A percentile compares a stretch with the other conserved stretches of the same genome.
These are phyloP conservation scores for Gossypium lobatum DNA, from an alignment of 441 rosid genomes.

Conservation along the genomic window DNA sequence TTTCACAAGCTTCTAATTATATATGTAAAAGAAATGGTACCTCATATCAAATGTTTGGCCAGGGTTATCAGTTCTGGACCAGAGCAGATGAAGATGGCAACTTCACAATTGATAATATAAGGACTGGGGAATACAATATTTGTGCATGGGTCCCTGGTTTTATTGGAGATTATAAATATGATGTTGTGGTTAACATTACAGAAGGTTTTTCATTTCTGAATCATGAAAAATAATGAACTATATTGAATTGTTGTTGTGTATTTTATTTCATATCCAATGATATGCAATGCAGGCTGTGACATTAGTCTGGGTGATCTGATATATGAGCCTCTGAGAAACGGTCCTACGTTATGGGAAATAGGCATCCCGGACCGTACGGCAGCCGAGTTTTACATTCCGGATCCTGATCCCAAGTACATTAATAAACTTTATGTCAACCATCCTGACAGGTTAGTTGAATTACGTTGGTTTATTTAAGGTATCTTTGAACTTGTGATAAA, in stretches of 20 bases:
- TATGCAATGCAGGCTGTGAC: conserved; percentile 17
- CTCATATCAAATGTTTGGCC: not conserved
- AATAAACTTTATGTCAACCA: conserved; percentile 26
- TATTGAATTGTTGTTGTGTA: not conserved
- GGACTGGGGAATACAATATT: conserved; percentile 27
- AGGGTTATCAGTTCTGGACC: conserved; percentile 45
- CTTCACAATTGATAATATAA: conserved; percentile 23
- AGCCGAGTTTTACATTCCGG: conserved; percentile 32
- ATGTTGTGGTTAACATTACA: conserved; percentile 16
- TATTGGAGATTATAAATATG: conserved; percentile 30
- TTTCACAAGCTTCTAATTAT: not conserved
- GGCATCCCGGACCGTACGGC: conserved; percentile 39
- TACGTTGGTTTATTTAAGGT: not conserved
- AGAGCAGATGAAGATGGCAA: conserved; percentile 23
- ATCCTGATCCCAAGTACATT: conserved; percentile 25
- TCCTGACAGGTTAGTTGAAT: conserved; percentile 24
- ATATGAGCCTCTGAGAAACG: conserved; percentile 30
- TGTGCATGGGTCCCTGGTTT: conserved; percentile 42
- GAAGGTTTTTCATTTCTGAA: conserved; percentile 21
- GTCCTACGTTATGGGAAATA: conserved; percentile 41
- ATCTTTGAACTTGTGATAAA: not conserved
- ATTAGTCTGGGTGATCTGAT: conserved; percentile 27
- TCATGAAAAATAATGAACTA: not conserved
- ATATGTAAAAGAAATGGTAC: not conserved
- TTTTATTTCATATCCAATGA: not conserved